Evolutionary conservation across 2,329 filamentous ascomycete genomes (phyloP).

Genomic region (Colletotrichum tropicicola): DNA sequence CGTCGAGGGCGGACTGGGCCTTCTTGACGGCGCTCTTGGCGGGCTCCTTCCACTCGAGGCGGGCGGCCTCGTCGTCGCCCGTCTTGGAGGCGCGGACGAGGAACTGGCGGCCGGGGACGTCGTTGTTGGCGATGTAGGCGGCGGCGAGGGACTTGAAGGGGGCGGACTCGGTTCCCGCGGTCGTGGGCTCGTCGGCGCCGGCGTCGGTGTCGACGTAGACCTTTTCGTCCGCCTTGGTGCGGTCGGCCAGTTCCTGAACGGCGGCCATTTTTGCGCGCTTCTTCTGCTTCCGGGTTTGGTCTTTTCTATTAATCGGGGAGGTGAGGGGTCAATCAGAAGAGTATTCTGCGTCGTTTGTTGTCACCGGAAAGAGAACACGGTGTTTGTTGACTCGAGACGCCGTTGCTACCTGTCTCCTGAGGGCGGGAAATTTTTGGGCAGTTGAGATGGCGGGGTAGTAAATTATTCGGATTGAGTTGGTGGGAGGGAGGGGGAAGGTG

Average conservation of each 20-base stretch:
- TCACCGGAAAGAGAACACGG: neutral
- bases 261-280: constrained; percentile 46
- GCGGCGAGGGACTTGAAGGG: constrained; percentile 85
- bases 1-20: constrained; percentile 76
- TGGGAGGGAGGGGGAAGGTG: constrained; percentile 2
- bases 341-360: neutral
- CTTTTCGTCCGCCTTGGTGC: constrained; percentile 54
- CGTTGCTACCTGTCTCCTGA: neutral
- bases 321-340: neutral
- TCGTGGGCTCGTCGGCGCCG: constrained; percentile 74
- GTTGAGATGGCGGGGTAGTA: constrained; percentile 32
- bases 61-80: constrained; percentile 70
- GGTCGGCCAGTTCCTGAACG: constrained; percentile 59
- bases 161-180: constrained; percentile 74
- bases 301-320: neutral
- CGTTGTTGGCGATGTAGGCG: constrained; percentile 78
- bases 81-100: constrained; percentile 74
- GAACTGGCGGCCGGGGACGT: constrained; percentile 67
- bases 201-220: constrained; percentile 85
- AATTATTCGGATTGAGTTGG: constrained; percentile 28
- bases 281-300: neutral
- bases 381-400: constrained; percentile 20
- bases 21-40: constrained; percentile 90
- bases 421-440: constrained; percentile 28
- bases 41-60: constrained; percentile 80